Base-by-base conservation (phyloP, 1,284 basidiomycete species). In the Melampsora larici-populina region DNA sequence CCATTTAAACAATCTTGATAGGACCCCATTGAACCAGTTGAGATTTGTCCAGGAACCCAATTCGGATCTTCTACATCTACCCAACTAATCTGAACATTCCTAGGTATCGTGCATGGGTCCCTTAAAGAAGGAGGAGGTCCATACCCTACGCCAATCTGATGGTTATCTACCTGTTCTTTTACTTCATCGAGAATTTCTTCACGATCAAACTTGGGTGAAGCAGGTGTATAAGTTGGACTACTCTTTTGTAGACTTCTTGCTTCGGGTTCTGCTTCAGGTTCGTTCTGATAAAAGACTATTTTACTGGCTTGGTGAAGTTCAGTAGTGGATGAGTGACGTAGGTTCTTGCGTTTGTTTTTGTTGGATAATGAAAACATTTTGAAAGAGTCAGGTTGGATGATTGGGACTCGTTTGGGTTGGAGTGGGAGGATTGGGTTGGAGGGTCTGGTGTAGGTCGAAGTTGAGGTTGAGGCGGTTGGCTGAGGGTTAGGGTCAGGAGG, bases 321-420 rank as follows among this genome's bases (percentile, higher is more conserved):
- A 49, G 17, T 46, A 40, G 40, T 4, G 11, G 40, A 46, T 48
- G 40, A 46, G 1, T 62, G 60, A 24, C 65, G 64, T n/a, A 66
- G n/a, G 55, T 76, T 76, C 43, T 76, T 76, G 4, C 73, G 64
- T 48, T 76, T 76, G 40, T 76, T 76, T 26, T 76, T 76, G 55
- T 76, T 76, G 13, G 73, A 76, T 33, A 76, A 67, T 24, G 73
- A 76, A 33, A 68, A 49, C 73, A 76, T 76, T 18, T 48, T 68
- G 6, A 76, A n/a, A 15, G 67, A 49, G 13, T 49, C 60, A 66
- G 66, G 40, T 29, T 62, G 63, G 29, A 66, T 43, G 46, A 74
- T 74, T 13, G 72, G 63, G n/a, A 74, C 63, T 21, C 15, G 49
- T 31, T 43, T 74, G 4, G 3, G 51, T 67, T 74, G 33, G 36